Evolutionary conservation across 1,284 basidiomycete species (phyloP), one percentile per base, ranked within the genome.

Genomic region (Mrakiaceae sp.): DNA sequence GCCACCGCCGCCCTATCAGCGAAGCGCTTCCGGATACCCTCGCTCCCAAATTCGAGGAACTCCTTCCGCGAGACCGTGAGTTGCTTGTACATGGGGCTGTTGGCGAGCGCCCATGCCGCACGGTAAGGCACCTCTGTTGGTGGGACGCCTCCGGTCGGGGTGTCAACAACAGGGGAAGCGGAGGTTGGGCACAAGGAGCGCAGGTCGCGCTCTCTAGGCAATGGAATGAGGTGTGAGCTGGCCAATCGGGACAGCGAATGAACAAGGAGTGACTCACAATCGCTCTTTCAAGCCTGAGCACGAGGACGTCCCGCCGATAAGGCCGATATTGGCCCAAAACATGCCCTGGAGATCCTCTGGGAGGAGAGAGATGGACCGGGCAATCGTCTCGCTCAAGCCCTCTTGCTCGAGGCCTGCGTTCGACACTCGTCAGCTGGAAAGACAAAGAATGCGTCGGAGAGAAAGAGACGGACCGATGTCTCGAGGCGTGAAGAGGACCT

Each of bases 261-360:
- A 27, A 27, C 27, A 27, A 27, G 27, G 27, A 27, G 27, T 27
- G 27, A 27, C 27, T 2, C 27, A 27, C 27, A 27, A 27, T 27
- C 27, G 27, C 27, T 27, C 27, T 27, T 27, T 27, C 27, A 27
- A 27, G 27, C 27, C 27, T 27, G 27, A 27, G 27, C 27, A 27
- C 27, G 27, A 27, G 27, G 27, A 27, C 27, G 27, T 86, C 6
- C 93, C 94, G 60, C 94, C 94, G 69, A 92, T 83, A 66, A 96
- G 77, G 5, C 89, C 87, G 68, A 98, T 91, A 74, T 97, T 91
- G 50, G 84, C 84, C 92, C 92, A 97, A 75, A 92, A 92, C 84
- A 96, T 84, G 42, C 89, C 91, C 69, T 85, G 88, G 48, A 93
- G 71, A 70, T 91, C 88, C 59, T 81, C 78, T 0, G 88, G 88